Conservation (phyloP, 2,329 filamentous ascomycete species). For the Cercospora zeina region DNA sequence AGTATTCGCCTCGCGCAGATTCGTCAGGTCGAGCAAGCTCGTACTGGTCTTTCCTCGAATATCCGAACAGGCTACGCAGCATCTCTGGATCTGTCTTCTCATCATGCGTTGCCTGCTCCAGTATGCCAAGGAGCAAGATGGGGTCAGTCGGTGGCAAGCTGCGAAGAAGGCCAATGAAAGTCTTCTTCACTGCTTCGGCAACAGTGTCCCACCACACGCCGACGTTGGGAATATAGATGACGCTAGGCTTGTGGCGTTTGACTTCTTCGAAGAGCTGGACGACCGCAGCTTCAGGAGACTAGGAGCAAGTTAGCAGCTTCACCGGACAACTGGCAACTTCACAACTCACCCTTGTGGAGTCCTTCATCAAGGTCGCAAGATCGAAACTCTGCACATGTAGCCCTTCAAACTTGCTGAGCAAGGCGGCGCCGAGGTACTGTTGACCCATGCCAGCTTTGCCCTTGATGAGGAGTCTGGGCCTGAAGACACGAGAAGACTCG, state of each 20-base stretch:
- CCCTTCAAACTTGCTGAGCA: conserved; percentile 88
- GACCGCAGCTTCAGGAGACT: conserved; percentile 79
- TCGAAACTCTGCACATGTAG: conserved; percentile 95
- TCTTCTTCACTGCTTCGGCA: conserved; percentile 65
- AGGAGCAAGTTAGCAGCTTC: conserved; percentile 19
- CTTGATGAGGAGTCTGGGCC: conserved; percentile 79
- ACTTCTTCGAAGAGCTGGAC: conserved; percentile 90
- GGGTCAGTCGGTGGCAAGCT: conserved; percentile 88
- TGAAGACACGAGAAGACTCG: conserved; percentile 81
- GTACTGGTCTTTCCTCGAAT: conserved; percentile 75
- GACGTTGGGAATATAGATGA: conserved; percentile 90
- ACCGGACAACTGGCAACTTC: conserved; percentile 24
- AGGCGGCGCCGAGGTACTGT: conserved; percentile 77
- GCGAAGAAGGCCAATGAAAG: conserved; percentile 78
- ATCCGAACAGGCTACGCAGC: conserved; percentile 79
- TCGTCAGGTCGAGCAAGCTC: conserved; percentile 66
- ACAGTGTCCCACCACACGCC: conserved; percentile 81
- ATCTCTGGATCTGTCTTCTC: conserved; percentile 60
- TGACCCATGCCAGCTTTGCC: conserved; percentile 92
- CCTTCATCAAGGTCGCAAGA: conserved; percentile 79
- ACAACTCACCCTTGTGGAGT: conserved; percentile 65
- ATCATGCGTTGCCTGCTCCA: conserved; percentile 59
- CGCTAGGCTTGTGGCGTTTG: conserved; percentile 89
- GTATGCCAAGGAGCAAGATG: conserved; percentile 80
- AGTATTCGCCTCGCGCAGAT: conserved; percentile 71